These are phyloP conservation scores for Colletotrichum sp. DNA, from an alignment of 2,329 filamentous ascomycete genomes.

Conservation along the genomic window DNA sequence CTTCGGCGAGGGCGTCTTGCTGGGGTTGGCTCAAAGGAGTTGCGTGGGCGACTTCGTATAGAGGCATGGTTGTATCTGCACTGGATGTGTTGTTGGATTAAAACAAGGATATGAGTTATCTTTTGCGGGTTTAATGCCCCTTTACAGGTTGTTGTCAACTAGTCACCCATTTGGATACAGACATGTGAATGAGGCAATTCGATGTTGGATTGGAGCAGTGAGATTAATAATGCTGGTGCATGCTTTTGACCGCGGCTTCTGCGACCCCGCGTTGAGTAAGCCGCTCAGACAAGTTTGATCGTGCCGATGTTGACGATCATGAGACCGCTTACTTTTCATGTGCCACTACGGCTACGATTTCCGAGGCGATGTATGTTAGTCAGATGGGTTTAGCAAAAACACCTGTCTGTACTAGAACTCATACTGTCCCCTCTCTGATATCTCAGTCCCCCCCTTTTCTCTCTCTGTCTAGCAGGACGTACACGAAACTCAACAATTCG, in stretches of 20 bases:
- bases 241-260: background rate
- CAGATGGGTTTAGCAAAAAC: background rate
- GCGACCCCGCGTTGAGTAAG: background rate
- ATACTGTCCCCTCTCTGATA: background rate
- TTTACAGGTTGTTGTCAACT: background rate
- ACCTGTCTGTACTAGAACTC: background rate
- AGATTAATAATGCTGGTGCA: background rate
- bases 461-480: background rate
- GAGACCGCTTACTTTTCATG: background rate
- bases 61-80: background rate
- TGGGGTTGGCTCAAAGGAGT: background rate
- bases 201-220: background rate
- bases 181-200: background rate
- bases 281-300: background rate
- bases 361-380: background rate
- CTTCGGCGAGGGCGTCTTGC: background rate
- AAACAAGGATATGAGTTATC: background rate
- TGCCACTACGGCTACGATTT: background rate
- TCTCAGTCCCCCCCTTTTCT: background rate
- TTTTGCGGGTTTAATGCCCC: background rate
- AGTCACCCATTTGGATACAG: background rate
- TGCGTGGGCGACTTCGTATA: background rate
- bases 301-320: background rate
- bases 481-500: fast-evolving
- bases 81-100: background rate